These are phyloP conservation scores for Plasmodium reichenowi DNA, from an alignment of 169 alveolate genomes.

Conservation along the genomic window DNA sequence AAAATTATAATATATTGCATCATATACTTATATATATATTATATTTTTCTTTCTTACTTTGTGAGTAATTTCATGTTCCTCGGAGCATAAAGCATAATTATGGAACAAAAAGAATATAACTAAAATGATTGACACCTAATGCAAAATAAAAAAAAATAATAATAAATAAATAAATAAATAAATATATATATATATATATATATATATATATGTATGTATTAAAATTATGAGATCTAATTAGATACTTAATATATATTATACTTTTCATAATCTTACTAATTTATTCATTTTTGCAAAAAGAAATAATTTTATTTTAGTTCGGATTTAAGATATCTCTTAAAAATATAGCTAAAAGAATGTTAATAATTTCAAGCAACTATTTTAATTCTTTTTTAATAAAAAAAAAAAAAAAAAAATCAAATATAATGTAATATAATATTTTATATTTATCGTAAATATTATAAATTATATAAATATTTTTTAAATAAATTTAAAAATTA, in stretches of 20 bases:
- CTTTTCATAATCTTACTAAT: constrained; percentile 16
- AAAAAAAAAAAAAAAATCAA: no score
- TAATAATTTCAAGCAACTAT: no score
- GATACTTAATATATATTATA: no score
- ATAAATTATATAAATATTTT: no score
- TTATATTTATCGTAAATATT: no score
- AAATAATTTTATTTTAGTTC: constrained; percentile 1
- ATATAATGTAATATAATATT: no score
- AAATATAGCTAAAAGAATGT: not conserved
- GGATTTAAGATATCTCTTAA: not conserved
- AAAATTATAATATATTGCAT: not conserved
- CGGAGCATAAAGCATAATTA: constrained; percentile 8
- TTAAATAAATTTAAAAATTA: no score
- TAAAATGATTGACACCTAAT: constrained; percentile 27
- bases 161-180: no score
- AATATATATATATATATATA: not conserved
- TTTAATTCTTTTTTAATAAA: no score
- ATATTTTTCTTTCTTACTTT: constrained; percentile 11
- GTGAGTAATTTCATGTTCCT: constrained; percentile 54
- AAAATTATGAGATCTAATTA: no score
- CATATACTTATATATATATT: not conserved
- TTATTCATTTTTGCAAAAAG: constrained; percentile 27
- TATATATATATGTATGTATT: no score
- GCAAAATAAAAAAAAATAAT: not conserved
- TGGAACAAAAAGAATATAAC: constrained; percentile 16